These are phyloP conservation scores for Lentinus brumalis DNA, from an alignment of 768 basidiomycete genomes.

Conservation along the genomic window DNA sequence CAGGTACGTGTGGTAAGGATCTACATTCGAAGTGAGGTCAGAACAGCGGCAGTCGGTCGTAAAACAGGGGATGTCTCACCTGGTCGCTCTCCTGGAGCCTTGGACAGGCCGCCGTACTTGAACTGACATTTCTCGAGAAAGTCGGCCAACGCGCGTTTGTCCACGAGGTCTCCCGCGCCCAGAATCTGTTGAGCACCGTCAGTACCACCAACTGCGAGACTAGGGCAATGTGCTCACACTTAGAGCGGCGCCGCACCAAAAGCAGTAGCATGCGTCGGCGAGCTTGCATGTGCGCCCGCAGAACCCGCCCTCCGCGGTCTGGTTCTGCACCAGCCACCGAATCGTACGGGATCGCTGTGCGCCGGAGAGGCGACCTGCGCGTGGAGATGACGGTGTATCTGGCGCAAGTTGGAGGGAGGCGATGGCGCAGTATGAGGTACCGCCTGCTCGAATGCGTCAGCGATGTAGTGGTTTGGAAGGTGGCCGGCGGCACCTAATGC, in stretches of 20 bases:
- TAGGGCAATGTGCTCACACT: conserved; percentile 46
- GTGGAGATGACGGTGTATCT: conserved; percentile 22
- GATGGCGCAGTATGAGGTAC: conserved; percentile 90
- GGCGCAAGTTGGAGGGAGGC: conserved; percentile 67
- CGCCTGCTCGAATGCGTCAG: conserved; percentile 51
- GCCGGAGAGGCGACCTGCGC: conserved; percentile 26
- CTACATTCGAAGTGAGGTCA: conserved; percentile 38
- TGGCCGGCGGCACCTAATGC: conserved; percentile 62
- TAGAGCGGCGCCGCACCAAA: conserved; percentile 89
- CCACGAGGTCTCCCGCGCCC: conserved; percentile 56
- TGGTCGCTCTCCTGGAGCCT: conserved; percentile 76
- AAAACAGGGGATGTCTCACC: conserved; percentile 46
- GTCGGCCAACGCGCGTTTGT: conserved; percentile 51
- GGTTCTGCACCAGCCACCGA: conserved; percentile 79
- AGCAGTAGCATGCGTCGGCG: conserved; percentile 94
- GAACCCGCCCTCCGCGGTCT: conserved; percentile 77
- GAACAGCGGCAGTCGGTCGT: neutral
- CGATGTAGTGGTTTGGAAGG: neutral
- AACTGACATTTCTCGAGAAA: conserved; percentile 84
- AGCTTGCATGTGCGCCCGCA: conserved; percentile 86
- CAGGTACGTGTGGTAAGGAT: conserved; percentile 96
- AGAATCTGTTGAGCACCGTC: conserved; percentile 58
- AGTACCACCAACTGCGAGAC: neutral
- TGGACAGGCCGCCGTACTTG: conserved; percentile 86
- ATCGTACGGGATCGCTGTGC: conserved; percentile 56